These are phyloP conservation scores for Dendrobium nobile DNA, from an alignment of 106 monocot genomes.

Conservation along the genomic window DNA sequence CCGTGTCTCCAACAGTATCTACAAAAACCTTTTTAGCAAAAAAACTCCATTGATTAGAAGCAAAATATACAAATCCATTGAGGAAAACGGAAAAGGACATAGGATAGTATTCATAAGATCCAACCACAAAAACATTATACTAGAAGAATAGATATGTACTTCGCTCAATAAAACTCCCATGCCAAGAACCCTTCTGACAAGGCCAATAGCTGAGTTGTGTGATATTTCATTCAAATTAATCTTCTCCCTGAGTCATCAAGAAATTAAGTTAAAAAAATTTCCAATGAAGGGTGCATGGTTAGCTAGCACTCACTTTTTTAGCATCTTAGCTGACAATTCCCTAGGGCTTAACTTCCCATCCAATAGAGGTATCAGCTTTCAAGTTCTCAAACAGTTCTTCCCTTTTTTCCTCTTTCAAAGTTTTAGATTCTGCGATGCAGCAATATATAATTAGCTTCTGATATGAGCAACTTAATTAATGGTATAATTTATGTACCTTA, in stretches of 20 bases:
- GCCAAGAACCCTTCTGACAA: constrained; percentile 71
- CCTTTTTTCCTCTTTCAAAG: constrained; percentile 94
- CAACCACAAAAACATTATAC: not conserved
- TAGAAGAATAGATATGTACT: constrained; percentile 32
- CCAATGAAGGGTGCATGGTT: not conserved
- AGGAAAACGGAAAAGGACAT: not conserved
- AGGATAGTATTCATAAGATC: not conserved
- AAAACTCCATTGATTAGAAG: not conserved
- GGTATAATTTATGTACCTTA: not conserved
- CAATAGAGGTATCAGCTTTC: constrained; percentile 60
- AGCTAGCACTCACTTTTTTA: constrained; percentile 47
- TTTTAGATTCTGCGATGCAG: constrained; percentile 76
- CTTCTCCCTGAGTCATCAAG: constrained; percentile 52
- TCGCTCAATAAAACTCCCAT: constrained; percentile 83
- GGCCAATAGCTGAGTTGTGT: constrained; percentile 93
- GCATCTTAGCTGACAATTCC: constrained; percentile 91
- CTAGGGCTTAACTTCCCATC: constrained; percentile 90
- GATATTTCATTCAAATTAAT: constrained; percentile 98
- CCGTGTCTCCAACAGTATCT: constrained; percentile 99
- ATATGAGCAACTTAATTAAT: not conserved
- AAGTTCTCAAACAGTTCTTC: constrained; percentile 90
- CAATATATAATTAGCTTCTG: constrained; percentile 5
- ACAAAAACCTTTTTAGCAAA: constrained; percentile 63
- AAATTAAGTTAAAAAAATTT: not conserved
- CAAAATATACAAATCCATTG: not conserved